Conservation (phyloP, 2,329 filamentous ascomycete genomes). For the Aspergillus novoparasiticus region DNA sequence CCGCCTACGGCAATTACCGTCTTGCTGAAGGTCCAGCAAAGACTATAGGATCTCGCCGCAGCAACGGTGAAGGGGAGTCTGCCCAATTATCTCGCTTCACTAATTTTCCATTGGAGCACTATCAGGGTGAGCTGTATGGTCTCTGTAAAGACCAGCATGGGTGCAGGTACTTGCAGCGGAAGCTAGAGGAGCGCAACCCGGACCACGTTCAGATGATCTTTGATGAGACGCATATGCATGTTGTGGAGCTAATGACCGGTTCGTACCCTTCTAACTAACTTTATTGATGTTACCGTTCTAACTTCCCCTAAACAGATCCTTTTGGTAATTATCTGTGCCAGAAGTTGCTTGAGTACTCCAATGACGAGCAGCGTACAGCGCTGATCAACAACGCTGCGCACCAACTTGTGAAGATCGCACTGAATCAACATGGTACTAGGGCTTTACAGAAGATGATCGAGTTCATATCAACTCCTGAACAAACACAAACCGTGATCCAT, state of each 20-base stretch:
- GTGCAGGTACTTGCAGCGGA: constrained; percentile 94
- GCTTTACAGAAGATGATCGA: constrained; percentile 99
- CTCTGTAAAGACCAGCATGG: constrained; percentile 98
- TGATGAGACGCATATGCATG: constrained; percentile 87
- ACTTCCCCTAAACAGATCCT: constrained; percentile 61
- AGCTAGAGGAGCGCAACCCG: constrained; percentile 84
- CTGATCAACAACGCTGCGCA: constrained; percentile 87
- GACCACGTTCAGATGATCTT: constrained; percentile 92
- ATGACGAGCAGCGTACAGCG: constrained; percentile 89
- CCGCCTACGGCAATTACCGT: constrained; percentile 57
- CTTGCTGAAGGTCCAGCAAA: constrained; percentile 75
- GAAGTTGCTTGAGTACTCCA: constrained; percentile 94
- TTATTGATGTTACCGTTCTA: constrained; percentile 20
- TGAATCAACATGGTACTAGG: constrained; percentile 96
- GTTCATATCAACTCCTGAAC: constrained; percentile 81
- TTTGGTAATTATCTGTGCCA: constrained; percentile 99
- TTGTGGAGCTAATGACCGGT: constrained; percentile 94
- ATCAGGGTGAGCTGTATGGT: constrained; percentile 80
- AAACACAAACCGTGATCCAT: constrained; percentile 84
- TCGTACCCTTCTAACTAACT: constrained; percentile 20
- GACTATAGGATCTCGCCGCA: constrained; percentile 68
- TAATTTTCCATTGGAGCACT: constrained; percentile 78
- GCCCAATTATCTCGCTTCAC: constrained; percentile 76
- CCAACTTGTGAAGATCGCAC: constrained; percentile 86
- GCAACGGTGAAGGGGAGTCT: constrained; percentile 42